Percentiles rank a stretch among this genome's conserved stretches.
Evolutionary conservation across 768 basidiomycete species (phyloP).

Genomic region (Boletus fagicola): DNA sequence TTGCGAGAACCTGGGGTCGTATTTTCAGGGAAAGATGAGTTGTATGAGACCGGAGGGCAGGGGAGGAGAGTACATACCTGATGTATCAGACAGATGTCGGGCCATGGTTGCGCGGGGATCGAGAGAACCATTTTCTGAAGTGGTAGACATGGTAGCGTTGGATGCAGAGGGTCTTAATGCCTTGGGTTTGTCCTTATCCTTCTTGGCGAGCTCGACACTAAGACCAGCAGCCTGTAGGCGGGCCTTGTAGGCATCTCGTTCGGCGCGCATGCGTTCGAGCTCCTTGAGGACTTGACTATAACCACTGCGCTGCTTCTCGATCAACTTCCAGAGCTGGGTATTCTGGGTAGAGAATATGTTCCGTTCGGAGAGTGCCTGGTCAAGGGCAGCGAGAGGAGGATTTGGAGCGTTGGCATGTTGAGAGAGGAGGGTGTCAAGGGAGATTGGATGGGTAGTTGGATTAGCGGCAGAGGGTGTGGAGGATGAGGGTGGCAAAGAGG

Average conservation of each 20-base stretch:
- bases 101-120: conserved; percentile 28
- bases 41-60: background rate
- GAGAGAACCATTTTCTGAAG: conserved; percentile 14
- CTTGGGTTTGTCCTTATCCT: conserved; percentile 26
- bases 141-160: conserved; percentile 20
- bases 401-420: conserved; percentile 52
- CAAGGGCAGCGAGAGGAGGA: conserved; percentile 61
- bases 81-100: conserved; percentile 34
- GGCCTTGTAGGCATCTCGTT: conserved; percentile 64
- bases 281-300: conserved; percentile 81
- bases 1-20: conserved; percentile 8
- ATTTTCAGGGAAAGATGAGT: background rate
- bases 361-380: conserved; percentile 74
- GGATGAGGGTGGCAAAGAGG: conserved; percentile 27
- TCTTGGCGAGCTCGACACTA: conserved; percentile 41
- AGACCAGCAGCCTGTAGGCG: conserved; percentile 32
- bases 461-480: conserved; percentile 30
- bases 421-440: conserved; percentile 54
- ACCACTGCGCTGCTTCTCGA: conserved; percentile 87
- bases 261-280: conserved; percentile 76
- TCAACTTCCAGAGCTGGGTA: conserved; percentile 89
- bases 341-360: conserved; percentile 82
- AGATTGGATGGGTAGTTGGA: conserved; percentile 36
- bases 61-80: conserved; percentile 27
- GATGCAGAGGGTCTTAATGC: conserved; percentile 23